Evolutionary conservation across 2,329 filamentous ascomycete species (phyloP).

Genomic region (Fusarium tuaranense): DNA sequence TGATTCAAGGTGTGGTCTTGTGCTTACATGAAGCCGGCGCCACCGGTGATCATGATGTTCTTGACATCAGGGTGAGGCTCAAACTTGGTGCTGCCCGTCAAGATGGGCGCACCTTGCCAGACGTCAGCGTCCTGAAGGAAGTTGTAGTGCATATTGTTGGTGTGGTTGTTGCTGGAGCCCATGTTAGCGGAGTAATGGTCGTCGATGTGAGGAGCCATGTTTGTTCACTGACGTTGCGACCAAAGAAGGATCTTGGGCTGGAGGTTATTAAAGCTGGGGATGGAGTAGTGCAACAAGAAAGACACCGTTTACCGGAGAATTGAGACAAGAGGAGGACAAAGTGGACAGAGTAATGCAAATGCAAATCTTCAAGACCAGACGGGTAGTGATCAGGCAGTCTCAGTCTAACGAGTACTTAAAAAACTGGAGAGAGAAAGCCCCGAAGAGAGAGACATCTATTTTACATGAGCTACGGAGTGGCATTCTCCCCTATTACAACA

Average conservation of each 20-base stretch:
- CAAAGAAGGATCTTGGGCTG: neutral
- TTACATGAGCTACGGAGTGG: neutral
- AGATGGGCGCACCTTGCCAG: constrained; percentile 78
- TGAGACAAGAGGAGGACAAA: neutral
- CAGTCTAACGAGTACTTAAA: neutral
- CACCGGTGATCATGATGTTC: constrained; percentile 87
- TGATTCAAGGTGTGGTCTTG: neutral
- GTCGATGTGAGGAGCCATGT: neutral
- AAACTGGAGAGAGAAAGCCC: neutral
- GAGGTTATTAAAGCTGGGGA: neutral
- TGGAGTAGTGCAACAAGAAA: neutral
- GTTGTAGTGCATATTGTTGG: neutral
- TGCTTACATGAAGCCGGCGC: constrained; percentile 85
- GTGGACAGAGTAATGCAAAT: neutral
- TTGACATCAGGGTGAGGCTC: constrained; percentile 75
- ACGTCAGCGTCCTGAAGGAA: constrained; percentile 61
- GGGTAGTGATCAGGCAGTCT: neutral
- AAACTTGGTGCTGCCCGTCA: constrained; percentile 78
- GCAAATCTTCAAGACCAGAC: neutral
- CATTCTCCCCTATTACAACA: neutral
- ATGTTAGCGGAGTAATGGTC: neutral
- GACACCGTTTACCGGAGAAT: neutral
- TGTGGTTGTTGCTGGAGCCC: neutral
- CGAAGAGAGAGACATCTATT: neutral
- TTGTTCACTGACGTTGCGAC: neutral